These are phyloP conservation scores for Fraxinus platypoda DNA, from an alignment of 305 asterid genomes.

Conservation along the genomic window DNA sequence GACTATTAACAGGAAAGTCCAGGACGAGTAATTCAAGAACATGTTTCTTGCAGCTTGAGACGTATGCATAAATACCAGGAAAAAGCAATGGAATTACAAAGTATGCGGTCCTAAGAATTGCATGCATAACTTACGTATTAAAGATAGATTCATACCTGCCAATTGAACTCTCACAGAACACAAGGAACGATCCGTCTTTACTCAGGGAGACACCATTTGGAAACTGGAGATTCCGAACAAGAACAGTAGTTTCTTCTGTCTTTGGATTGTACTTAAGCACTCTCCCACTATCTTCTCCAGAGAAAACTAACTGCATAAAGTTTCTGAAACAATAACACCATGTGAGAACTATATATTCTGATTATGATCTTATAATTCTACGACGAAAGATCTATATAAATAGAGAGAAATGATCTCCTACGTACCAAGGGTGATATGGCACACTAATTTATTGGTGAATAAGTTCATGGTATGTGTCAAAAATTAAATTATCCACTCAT, in stretches of 20 bases:
- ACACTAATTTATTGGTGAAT: background rate
- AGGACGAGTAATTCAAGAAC: background rate
- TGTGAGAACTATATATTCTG: constrained; percentile 2
- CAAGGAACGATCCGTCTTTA: constrained; percentile 80
- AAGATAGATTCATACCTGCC: constrained; percentile 57
- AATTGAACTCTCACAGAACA: constrained; percentile 62
- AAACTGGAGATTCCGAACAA: constrained; percentile 64
- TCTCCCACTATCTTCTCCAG: constrained; percentile 81
- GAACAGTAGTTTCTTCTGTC: constrained; percentile 71
- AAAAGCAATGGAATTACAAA: background rate
- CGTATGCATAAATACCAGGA: background rate
- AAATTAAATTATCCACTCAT: background rate
- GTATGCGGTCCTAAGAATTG: background rate
- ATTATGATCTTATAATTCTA: background rate
- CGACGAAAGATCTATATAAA: background rate
- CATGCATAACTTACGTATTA: background rate
- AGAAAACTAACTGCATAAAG: constrained; percentile 69
- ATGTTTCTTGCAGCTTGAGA: background rate
- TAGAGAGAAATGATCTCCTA: background rate
- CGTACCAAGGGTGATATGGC: background rate
- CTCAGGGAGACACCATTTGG: constrained; percentile 87
- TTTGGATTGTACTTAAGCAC: constrained; percentile 65
- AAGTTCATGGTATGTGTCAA: background rate
- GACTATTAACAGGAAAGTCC: background rate
- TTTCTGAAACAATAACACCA: constrained; percentile 49